A percentile compares a stretch with the other conserved stretches of the same genome.
phyloP scores from a whole-genome alignment of 345 rosid genomes.

The Lepidium didymum region DNA sequence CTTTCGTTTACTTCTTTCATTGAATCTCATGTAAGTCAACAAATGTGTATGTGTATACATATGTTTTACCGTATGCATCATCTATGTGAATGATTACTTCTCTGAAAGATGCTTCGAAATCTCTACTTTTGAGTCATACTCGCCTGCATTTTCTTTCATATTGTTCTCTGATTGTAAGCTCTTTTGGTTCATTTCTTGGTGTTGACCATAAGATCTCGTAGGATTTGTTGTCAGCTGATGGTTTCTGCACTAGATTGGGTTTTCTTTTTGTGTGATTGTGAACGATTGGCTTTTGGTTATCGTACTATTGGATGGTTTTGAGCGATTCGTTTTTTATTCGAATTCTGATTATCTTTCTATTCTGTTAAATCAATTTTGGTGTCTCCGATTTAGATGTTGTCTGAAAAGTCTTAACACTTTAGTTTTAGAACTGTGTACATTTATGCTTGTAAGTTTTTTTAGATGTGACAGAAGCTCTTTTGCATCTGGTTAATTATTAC shows the following conservation, averaged over 20 bases:
- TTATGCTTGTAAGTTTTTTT: background rate
- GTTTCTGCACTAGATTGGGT: background rate
- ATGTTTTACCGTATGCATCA: background rate
- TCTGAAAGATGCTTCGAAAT: background rate
- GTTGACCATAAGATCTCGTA: slow-evolving; percentile 1
- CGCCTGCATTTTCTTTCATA: slow-evolving; percentile 6
- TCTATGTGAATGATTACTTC: background rate
- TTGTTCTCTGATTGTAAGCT: background rate
- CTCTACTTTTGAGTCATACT: background rate
- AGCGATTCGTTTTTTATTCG: background rate
- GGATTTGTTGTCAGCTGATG: background rate
- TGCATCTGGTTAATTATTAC: background rate
- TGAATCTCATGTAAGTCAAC: slow-evolving; percentile 21
- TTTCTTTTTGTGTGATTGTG: background rate
- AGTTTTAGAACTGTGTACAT: background rate
- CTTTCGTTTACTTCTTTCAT: slow-evolving; percentile 4
- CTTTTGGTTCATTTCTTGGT: background rate
- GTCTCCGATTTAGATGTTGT: background rate
- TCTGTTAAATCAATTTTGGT: background rate
- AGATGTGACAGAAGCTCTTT: background rate
- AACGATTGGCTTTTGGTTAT: background rate
- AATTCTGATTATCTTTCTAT: background rate
- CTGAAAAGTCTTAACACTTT: background rate
- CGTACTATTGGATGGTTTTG: background rate
- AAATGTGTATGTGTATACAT: background rate